phyloP scores from a whole-genome alignment of 257 asterid genomes.

The Osmanthus fragrans region DNA sequence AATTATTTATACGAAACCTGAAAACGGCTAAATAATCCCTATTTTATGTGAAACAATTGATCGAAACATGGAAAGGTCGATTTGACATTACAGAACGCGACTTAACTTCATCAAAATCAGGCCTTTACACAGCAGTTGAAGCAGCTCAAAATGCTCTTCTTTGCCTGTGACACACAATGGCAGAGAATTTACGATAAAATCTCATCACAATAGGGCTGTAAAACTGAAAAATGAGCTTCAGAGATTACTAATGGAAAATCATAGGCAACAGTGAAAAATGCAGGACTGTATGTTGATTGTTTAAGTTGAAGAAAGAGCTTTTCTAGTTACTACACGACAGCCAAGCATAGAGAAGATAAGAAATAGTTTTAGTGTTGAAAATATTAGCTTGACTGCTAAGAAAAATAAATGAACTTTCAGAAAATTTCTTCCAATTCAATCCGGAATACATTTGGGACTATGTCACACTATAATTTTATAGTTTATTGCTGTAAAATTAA shows the following conservation, averaged over 20 bases:
- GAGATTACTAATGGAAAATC: background rate
- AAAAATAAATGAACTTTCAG: background rate
- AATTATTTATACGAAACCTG: background rate
- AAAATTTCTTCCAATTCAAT: background rate
- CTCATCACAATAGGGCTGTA: background rate
- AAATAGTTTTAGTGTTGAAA: background rate
- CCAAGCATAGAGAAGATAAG: background rate
- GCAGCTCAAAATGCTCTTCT: conserved; percentile 17
- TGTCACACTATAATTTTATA: no score
- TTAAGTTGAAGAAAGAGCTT: background rate
- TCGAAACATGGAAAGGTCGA: background rate
- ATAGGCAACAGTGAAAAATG: background rate
- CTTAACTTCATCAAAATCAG: background rate
- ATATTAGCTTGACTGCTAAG: background rate
- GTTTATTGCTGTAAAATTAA: no score
- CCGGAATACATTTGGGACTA: no score
- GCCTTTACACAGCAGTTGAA: conserved; percentile 23
- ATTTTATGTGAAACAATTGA: background rate
- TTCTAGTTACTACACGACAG: background rate
- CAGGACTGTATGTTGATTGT: background rate
- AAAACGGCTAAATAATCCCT: background rate
- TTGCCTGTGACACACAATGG: background rate
- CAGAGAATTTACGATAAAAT: background rate
- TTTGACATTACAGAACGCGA: background rate
- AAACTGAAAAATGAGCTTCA: background rate